These are phyloP conservation scores for Lunularia cruciata DNA, from an alignment of 225 moss, liverwort and hornwort genomes.

Conservation along the genomic window DNA sequence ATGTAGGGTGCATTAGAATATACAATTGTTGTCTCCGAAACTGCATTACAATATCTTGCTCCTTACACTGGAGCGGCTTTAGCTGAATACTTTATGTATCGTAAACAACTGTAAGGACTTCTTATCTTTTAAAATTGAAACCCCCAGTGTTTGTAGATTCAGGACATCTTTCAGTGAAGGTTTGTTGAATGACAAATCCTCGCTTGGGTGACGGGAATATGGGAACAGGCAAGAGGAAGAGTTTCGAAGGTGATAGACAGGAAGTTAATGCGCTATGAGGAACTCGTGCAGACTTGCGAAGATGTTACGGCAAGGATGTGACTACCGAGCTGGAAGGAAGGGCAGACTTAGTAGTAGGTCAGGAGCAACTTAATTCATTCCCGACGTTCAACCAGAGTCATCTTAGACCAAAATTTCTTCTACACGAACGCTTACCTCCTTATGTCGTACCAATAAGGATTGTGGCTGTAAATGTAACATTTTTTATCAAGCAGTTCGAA, in stretches of 20 bases:
- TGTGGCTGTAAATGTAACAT: neutral
- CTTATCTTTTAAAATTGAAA: too few relatives aligned
- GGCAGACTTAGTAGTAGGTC: neutral
- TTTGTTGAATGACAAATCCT: neutral
- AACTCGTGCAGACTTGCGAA: neutral
- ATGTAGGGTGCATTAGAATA: too few relatives aligned
- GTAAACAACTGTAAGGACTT: too few relatives aligned
- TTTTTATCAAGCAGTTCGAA: too few relatives aligned
- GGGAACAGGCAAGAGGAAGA: neutral
- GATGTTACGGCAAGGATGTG: neutral
- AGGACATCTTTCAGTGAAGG: neutral
- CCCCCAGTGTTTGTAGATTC: neutral
- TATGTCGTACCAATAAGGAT: neutral
- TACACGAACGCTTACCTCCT: neutral
- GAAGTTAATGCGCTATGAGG: neutral
- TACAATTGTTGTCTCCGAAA: too few relatives aligned
- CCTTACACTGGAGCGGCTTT: too few relatives aligned
- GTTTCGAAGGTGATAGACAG: neutral
- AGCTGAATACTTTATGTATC: too few relatives aligned
- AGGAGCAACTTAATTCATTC: neutral
- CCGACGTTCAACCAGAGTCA: neutral
- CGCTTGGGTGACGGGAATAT: conserved; percentile 5
- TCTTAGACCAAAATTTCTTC: neutral
- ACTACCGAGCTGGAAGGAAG: neutral
- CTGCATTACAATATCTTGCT: too few relatives aligned